Evolutionary conservation across 2,329 filamentous ascomycete species (phyloP).

Genomic region (Incumbomyces lentus): DNA sequence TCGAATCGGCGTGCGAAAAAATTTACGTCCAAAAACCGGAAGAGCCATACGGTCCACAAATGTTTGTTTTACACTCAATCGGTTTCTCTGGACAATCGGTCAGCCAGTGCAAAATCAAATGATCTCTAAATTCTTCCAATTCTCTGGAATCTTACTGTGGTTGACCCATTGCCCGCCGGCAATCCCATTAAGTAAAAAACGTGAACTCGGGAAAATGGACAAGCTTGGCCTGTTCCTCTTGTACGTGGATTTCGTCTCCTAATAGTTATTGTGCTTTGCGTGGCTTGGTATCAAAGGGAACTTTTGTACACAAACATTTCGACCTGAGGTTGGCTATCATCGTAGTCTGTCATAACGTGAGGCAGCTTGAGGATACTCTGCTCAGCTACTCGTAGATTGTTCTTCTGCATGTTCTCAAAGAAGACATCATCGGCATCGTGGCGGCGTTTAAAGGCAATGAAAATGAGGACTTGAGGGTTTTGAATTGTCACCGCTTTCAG

Average conservation of each 20-base stretch:
- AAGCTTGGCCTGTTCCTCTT: not conserved
- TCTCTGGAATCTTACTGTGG: no score
- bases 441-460: constrained; percentile 57
- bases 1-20: no score
- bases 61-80: no score
- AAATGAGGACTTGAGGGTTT: constrained; percentile 41
- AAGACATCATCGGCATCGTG: constrained; percentile 58
- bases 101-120: no score
- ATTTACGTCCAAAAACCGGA: not conserved
- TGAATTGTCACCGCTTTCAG: constrained; percentile 38
- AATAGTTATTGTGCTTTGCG: no score
- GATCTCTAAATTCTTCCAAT: no score
- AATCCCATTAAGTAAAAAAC: no score
- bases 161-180: no score
- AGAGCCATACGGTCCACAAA: no score
- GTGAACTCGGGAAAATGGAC: not conserved
- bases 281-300: no score
- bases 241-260: no score
- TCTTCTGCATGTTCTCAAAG: constrained; percentile 48
- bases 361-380: constrained; percentile 28
- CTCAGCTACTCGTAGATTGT: constrained; percentile 27
- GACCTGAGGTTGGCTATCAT: constrained; percentile 27
- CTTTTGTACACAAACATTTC: constrained; percentile 24
- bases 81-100: no score
- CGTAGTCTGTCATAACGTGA: constrained; percentile 22